Evolutionary conservation across 495 filamentous ascomycete species (phyloP).

Genomic region (Penicillium daleae): DNA sequence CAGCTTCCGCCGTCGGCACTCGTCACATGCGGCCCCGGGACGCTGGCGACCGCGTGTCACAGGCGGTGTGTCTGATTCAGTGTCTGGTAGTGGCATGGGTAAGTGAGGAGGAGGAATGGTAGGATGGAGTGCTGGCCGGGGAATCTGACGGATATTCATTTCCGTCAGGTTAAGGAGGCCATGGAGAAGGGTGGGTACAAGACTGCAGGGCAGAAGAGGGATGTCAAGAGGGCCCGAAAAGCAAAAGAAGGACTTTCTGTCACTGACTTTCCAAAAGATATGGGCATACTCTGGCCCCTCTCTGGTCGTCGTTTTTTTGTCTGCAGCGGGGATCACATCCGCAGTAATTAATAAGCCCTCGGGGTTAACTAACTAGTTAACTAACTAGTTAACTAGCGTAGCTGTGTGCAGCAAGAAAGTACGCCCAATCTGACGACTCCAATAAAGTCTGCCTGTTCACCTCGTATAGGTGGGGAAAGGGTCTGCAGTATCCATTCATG

Average conservation of each 20-base stretch:
- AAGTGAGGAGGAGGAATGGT: neutral
- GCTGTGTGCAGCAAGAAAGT: too few relatives aligned
- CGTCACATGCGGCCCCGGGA: conserved; percentile 39
- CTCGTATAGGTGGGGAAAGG: too few relatives aligned
- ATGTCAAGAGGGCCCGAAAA: neutral
- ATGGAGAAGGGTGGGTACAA: neutral
- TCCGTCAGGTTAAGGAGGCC: neutral
- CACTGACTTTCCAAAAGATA: neutral
- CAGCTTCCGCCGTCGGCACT: conserved; percentile 48
- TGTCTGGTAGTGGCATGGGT: neutral
- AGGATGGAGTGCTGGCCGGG: neutral
- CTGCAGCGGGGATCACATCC: neutral
- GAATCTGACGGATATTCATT: conserved; percentile 1
- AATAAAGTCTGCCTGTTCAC: too few relatives aligned
- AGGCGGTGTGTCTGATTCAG: neutral
- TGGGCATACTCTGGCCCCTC: neutral
- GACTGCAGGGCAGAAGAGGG: neutral
- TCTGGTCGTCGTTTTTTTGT: neutral
- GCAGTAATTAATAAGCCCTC: neutral
- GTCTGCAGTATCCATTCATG: too few relatives aligned
- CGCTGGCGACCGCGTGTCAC: conserved; percentile 3
- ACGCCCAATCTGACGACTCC: too few relatives aligned
- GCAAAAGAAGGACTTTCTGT: too few relatives aligned
- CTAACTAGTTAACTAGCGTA: too few relatives aligned
- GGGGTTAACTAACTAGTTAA: neutral